Base-by-base conservation (phyloP, 2,329 filamentous ascomycete genomes). In the Cordyceps farinosa region DNA sequence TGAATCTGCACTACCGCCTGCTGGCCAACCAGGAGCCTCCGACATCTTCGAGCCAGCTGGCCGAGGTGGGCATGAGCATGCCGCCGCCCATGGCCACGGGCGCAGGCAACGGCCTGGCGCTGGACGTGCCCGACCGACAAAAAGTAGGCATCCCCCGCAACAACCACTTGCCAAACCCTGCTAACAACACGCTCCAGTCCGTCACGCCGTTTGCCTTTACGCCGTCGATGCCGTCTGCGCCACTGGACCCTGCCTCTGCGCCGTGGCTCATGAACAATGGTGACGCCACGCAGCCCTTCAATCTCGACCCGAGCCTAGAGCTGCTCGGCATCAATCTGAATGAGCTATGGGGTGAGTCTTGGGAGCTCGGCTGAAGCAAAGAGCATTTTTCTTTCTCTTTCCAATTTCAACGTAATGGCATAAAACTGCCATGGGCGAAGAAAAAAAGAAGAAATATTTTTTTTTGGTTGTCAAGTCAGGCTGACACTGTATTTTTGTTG, bases 1-100 rank as follows among this genome's bases (percentile, higher is more conserved):
- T 87, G 67, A 80, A 80, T 63, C 73, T 87, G 36, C 84, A 87
- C 71, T 84, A 84, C 69, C 82, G 81, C 67, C 76, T 87, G 59
- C 71, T 85, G 29, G 81, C 82, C 3, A 82, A 83, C 64, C 83
- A 86, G 69, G 81, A 84, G 29, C 75, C 78, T 10, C 51, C 59
- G 7, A 61, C 51, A 13, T 61, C 59, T 1, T 54, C 59, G 32
- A 61, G 50, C 50, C 50, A 54, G 34, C 75, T 78, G 0, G 73
- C 75, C 34, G 70, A 75, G 7, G 72, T 75, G 7, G 75, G 70
- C 27, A 67, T 70, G 38, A 55, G 67, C 51, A 67, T 72, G 36
- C 66, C 65, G 45, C 65, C 70, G 29, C 63, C 69, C 38, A 66
- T 72, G 57, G 65, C 68, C 62, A 61, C 67, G 50, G 54, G 65